Conservation (phyloP, 352 stramenopile species). For the Halophytophthora batemanensis region DNA sequence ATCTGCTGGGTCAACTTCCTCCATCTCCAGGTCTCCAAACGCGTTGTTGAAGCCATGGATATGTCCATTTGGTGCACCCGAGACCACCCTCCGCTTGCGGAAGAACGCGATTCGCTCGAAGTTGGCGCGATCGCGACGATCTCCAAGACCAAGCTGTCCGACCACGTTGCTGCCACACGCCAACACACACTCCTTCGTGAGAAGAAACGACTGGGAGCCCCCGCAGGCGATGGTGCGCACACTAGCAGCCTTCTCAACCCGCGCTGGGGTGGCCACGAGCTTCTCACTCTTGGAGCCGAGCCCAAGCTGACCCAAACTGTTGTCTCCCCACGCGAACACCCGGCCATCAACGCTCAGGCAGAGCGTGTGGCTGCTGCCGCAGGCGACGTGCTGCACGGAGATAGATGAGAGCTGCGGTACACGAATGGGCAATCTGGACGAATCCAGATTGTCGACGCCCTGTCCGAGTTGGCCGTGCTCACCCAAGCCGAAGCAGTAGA, state of each 20-base stretch:
- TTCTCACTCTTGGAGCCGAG: constrained; percentile 31
- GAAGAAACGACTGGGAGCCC: constrained; percentile 58
- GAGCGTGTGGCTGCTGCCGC: constrained; percentile 59
- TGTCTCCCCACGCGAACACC: constrained; percentile 68
- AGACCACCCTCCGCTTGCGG: constrained; percentile 15
- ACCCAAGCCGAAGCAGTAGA: constrained; percentile 67
- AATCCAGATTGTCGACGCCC: constrained; percentile 46
- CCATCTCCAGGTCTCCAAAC: neutral
- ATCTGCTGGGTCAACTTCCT: constrained; percentile 20
- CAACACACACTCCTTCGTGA: constrained; percentile 52
- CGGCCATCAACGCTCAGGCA: constrained; percentile 54
- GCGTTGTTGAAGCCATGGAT: neutral
- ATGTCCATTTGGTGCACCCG: constrained; percentile 1
- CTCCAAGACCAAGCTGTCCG: constrained; percentile 55
- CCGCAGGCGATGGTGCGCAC: constrained; percentile 44
- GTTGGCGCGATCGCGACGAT: constrained; percentile 34
- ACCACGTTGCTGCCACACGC: constrained; percentile 60
- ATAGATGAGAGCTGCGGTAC: constrained; percentile 37
- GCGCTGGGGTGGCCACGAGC: constrained; percentile 29
- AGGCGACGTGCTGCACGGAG: constrained; percentile 49
- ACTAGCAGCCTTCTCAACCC: constrained; percentile 51
- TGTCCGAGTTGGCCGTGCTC: constrained; percentile 54
- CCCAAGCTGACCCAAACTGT: constrained; percentile 55
- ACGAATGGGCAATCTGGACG: constrained; percentile 51
- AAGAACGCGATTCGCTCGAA: constrained; percentile 63